A percentile compares a stretch with the other conserved stretches of the same genome.
Conservation (phyloP, 2,329 filamentous ascomycete species). For the Onygenales sp. region DNA sequence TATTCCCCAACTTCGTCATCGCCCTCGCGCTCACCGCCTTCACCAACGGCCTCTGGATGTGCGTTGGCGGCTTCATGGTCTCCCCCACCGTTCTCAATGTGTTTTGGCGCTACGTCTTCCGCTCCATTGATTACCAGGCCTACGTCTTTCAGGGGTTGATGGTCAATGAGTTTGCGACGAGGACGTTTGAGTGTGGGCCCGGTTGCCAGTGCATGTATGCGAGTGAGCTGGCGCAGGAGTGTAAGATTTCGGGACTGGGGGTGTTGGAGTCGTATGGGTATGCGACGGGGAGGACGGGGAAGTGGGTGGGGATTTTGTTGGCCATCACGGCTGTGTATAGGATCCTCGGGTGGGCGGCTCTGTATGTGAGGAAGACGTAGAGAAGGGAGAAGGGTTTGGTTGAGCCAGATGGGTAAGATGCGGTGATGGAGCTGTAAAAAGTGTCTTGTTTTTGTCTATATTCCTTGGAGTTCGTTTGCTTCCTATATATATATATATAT, state of each 20-base stretch:
- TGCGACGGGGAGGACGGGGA: slow-evolving; percentile 49
- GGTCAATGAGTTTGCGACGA: slow-evolving; percentile 69
- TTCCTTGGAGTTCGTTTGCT: too few species aligned
- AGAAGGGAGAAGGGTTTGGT: not conserved
- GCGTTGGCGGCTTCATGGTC: slow-evolving; percentile 73
- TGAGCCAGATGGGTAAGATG: too few species aligned
- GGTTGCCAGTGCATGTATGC: slow-evolving; percentile 63
- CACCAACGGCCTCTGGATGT: slow-evolving; percentile 86
- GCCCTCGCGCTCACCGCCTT: slow-evolving; percentile 72
- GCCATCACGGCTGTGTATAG: slow-evolving; percentile 67
- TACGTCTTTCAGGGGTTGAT: slow-evolving; percentile 92
- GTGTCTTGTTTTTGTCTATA: too few species aligned
- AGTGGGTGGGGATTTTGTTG: slow-evolving; percentile 69
- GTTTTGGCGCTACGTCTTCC: slow-evolving; percentile 80
- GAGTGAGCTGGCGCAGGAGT: slow-evolving; percentile 52
- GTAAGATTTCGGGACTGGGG: slow-evolving; percentile 60
- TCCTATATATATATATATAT: too few species aligned
- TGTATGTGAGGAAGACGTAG: not conserved
- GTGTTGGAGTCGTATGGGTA: slow-evolving; percentile 66
- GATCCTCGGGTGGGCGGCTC: slow-evolving; percentile 52
- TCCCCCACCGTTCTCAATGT: slow-evolving; percentile 61
- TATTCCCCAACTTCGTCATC: slow-evolving; percentile 73
- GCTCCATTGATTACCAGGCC: slow-evolving; percentile 78
- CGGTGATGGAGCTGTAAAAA: too few species aligned
- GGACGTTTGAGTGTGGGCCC: slow-evolving; percentile 53